Evolutionary conservation across 2,329 filamentous ascomycete genomes (phyloP).

Genomic region (Fusarium verticillioides): DNA sequence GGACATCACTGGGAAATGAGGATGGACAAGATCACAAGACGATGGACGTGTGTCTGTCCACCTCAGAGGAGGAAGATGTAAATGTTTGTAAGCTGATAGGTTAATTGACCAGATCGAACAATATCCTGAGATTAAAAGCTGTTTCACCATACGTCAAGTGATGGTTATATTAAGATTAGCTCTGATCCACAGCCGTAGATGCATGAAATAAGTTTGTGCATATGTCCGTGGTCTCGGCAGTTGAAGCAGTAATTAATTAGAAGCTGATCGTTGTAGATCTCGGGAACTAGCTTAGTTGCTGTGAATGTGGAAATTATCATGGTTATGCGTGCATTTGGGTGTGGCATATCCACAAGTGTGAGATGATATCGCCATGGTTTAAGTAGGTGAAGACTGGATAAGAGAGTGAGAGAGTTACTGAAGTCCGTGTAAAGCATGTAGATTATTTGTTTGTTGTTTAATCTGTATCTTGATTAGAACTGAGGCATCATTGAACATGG

Average conservation of each 20-base stretch:
- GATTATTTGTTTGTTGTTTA: neutral
- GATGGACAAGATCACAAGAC: conserved; percentile 6
- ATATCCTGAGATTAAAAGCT: neutral
- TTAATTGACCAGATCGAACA: conserved; percentile 34
- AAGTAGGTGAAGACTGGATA: neutral
- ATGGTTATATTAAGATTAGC: conserved; percentile 5
- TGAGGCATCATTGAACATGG: neutral
- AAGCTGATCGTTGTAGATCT: conserved; percentile 6
- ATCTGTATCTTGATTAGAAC: neutral
- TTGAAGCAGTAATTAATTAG: neutral
- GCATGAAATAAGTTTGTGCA: neutral
- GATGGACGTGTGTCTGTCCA: conserved; percentile 11
- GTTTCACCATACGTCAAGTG: neutral
- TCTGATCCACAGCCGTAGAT: neutral
- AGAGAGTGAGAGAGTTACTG: neutral
- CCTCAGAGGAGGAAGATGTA: conserved; percentile 29
- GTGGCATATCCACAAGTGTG: neutral
- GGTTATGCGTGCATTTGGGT: neutral
- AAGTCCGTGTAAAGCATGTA: neutral
- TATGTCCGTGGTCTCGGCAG: neutral
- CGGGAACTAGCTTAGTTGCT: conserved; percentile 28
- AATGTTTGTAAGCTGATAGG: conserved; percentile 36
- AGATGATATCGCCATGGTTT: neutral
- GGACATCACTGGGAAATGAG: conserved; percentile 8
- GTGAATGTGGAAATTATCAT: conserved; percentile 7